A percentile compares a stretch with the other conserved stretches of the same genome.
Evolutionary conservation across 1,284 basidiomycete species (phyloP).

Genomic region (Blastosporella zonata): DNA sequence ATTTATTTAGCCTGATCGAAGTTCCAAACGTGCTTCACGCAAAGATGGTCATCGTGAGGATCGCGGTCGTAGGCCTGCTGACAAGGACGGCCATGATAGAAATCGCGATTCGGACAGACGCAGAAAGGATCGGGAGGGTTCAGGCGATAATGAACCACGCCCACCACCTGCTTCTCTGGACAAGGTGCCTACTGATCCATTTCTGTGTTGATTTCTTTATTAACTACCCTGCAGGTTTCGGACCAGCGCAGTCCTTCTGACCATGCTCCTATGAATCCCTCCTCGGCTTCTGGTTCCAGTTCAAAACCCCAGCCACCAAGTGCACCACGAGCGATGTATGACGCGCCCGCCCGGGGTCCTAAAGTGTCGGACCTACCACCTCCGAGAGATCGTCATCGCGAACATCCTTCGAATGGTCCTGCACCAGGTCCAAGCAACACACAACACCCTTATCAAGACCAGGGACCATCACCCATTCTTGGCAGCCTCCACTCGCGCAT

Average conservation of each 20-base stretch:
- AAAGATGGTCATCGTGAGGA: constrained; percentile 76
- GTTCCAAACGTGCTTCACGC: constrained; percentile 68
- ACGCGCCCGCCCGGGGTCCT: constrained; percentile 31
- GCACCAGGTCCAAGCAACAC: constrained; percentile 19
- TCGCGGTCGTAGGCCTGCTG: constrained; percentile 57
- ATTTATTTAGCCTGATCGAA: constrained; percentile 56
- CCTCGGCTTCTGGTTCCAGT: constrained; percentile 24
- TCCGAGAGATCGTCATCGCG: constrained; percentile 36
- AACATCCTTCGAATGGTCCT: constrained; percentile 28
- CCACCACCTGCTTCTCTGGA: constrained; percentile 42
- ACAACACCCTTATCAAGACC: constrained; percentile 24
- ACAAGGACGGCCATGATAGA: constrained; percentile 67
- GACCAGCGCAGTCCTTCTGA: constrained; percentile 58
- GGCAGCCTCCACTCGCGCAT: constrained; percentile 68
- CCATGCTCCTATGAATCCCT: constrained; percentile 31
- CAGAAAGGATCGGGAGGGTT: constrained; percentile 57
- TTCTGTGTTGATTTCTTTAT: not conserved
- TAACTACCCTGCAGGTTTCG: constrained; percentile 27
- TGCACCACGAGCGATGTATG: constrained; percentile 68
- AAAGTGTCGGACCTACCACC: constrained; percentile 35
- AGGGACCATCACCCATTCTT: constrained; percentile 19
- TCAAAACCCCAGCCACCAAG: constrained; percentile 50
- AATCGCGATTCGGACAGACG: constrained; percentile 65
- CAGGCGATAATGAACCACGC: constrained; percentile 45
- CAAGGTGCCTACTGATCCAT: constrained; percentile 43